phyloP scores from a whole-genome alignment of 352 stramenopile species.

The Phytophthora crassamura region DNA sequence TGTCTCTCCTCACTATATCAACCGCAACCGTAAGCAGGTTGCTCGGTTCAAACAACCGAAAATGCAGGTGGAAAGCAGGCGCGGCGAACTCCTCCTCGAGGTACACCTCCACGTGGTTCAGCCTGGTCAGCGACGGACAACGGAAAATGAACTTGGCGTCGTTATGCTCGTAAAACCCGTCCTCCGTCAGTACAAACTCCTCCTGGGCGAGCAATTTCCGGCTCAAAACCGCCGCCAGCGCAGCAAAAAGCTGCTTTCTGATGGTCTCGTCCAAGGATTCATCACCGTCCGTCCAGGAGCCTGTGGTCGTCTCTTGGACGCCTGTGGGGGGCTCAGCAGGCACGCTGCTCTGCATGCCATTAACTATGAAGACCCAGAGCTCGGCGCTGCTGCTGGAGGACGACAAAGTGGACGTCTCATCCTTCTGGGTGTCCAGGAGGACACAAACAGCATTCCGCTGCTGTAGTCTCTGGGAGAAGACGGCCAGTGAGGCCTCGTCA shows the following conservation, averaged over 20 bases:
- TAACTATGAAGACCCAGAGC: conserved; percentile 69
- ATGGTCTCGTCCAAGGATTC: conserved; percentile 22
- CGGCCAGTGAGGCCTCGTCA: conserved; percentile 30
- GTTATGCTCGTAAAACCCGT: conserved; percentile 53
- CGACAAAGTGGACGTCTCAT: background rate
- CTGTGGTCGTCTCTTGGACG: conserved; percentile 28
- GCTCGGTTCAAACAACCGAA: conserved; percentile 51
- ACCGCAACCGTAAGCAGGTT: conserved; percentile 63
- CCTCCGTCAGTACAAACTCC: conserved; percentile 47
- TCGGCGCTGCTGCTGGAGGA: conserved; percentile 11
- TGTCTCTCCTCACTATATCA: conserved; percentile 47
- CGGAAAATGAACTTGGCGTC: conserved; percentile 72
- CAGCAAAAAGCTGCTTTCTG: conserved; percentile 50
- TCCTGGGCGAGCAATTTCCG: conserved; percentile 44
- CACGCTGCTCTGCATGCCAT: conserved; percentile 35
- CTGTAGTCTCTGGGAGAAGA: conserved; percentile 46
- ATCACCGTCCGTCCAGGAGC: conserved; percentile 20
- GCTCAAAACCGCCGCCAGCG: conserved; percentile 39
- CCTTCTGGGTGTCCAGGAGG: conserved; percentile 9
- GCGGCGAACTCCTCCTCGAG: conserved; percentile 57
- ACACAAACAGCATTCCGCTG: conserved; percentile 49
- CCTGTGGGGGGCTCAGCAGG: conserved; percentile 43
- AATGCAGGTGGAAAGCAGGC: conserved; percentile 57
- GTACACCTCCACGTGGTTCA: conserved; percentile 76
- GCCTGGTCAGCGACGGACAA: conserved; percentile 54